Conservation (phyloP, 192 early-diverging fungal genomes). For the Coemansia sp. region DNA sequence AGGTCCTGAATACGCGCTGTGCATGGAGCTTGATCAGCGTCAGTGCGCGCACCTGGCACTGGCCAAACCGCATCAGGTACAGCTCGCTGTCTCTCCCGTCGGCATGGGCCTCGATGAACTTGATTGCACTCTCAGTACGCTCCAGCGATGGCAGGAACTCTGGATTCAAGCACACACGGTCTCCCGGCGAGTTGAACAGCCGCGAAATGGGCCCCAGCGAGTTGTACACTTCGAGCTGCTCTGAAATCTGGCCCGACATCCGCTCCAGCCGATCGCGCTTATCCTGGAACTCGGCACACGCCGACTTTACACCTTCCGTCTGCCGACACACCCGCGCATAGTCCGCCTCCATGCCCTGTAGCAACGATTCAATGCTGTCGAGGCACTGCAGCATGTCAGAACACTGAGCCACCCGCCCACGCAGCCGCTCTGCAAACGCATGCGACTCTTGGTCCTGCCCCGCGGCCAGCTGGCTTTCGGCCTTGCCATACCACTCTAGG, state of each 20-base stretch:
- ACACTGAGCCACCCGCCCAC: slow-evolving; percentile 5
- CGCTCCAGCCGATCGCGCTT: slow-evolving; percentile 5
- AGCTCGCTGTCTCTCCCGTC: slow-evolving; percentile 83
- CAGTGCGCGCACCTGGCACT: slow-evolving; percentile 91
- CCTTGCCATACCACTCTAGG: slow-evolving; percentile 83
- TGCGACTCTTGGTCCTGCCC: slow-evolving; percentile 75
- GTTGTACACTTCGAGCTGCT: slow-evolving; percentile 71
- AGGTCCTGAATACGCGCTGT: slow-evolving; percentile 53
- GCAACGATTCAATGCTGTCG: slow-evolving; percentile 50
- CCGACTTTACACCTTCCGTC: slow-evolving; percentile 69
- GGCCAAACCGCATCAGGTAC: slow-evolving; percentile 87
- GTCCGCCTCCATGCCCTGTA: slow-evolving; percentile 59
- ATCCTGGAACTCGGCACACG: slow-evolving; percentile 76
- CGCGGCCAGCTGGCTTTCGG: slow-evolving; percentile 74
- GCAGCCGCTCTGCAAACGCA: slow-evolving; percentile 55
- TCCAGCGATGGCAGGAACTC: slow-evolving; percentile 78
- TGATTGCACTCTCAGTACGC: slow-evolving; percentile 70
- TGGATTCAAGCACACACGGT: slow-evolving; percentile 68
- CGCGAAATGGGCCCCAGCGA: slow-evolving; percentile 76
- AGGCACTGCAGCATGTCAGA: slow-evolving; percentile 54
- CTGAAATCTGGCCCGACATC: slow-evolving; percentile 54
- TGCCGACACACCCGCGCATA: slow-evolving; percentile 76
- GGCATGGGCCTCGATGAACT: slow-evolving; percentile 45
- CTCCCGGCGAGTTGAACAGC: slow-evolving; percentile 77
- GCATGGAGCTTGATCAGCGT: slow-evolving; percentile 83